A percentile compares a stretch with the other conserved stretches of the same genome.
Conservation (phyloP, 768 basidiomycete genomes). For the Termitomyces bulborhizus region DNA sequence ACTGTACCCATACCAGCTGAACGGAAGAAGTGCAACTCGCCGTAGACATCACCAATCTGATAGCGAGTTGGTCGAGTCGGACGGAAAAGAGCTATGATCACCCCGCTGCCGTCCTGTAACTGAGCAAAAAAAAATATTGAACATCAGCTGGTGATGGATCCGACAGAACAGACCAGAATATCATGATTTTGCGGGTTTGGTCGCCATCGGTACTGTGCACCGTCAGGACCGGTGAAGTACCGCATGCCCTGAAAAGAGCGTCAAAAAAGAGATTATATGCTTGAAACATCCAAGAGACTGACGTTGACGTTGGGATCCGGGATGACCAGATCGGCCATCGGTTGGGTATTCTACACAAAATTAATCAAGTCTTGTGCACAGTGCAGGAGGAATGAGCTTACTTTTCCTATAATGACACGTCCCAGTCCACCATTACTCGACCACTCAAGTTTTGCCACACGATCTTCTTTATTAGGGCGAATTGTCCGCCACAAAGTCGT, state of each 20-base stretch:
- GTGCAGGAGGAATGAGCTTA: slow-evolving; percentile 22
- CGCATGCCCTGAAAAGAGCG: slow-evolving; percentile 44
- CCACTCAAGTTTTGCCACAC: slow-evolving; percentile 87
- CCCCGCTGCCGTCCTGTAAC: slow-evolving; percentile 68
- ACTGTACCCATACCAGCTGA: slow-evolving; percentile 77
- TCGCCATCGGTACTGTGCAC: slow-evolving; percentile 74
- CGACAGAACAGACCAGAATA: slow-evolving; percentile 43
- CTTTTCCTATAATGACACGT: slow-evolving; percentile 83
- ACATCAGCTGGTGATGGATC: slow-evolving; percentile 13
- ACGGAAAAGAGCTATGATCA: slow-evolving; percentile 74
- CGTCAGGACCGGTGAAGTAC: slow-evolving; percentile 79
- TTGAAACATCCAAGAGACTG: slow-evolving; percentile 21
- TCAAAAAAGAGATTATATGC: slow-evolving; percentile 6
- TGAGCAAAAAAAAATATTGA: slow-evolving; percentile 22
- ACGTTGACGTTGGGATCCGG: slow-evolving; percentile 59
- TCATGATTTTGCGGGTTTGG: slow-evolving; percentile 55
- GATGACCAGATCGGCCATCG: slow-evolving; percentile 80
- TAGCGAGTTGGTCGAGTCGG: slow-evolving; percentile 74
- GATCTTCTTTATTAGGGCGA: slow-evolving; percentile 81
- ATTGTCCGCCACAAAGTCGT: slow-evolving; percentile 80
- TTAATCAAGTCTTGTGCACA: slow-evolving; percentile 18
- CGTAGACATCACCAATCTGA: slow-evolving; percentile 82
- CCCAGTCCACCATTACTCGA: slow-evolving; percentile 76
- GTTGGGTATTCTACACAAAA: slow-evolving; percentile 55
- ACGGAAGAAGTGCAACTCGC: slow-evolving; percentile 80